A percentile compares a stretch with the other conserved stretches of the same genome.
These are phyloP conservation scores for Xylariaceae sp. DNA, from an alignment of 2,329 filamentous ascomycete genomes.

Conservation along the genomic window DNA sequence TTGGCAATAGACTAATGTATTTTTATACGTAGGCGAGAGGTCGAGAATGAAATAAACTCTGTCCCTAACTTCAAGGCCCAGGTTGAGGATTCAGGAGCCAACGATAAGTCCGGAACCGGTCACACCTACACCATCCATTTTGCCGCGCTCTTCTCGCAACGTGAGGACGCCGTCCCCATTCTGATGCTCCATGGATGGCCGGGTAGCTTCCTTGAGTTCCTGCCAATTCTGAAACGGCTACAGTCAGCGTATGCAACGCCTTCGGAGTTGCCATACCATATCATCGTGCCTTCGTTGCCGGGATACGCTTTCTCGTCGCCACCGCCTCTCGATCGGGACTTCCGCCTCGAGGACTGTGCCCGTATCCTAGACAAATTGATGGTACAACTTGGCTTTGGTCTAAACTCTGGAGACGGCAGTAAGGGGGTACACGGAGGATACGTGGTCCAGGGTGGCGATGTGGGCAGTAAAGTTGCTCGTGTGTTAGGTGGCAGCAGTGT, in stretches of 20 bases:
- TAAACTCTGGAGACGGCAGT: no score
- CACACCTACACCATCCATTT: conserved; percentile 56
- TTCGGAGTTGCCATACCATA: conserved; percentile 59
- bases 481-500: no score
- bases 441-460: conserved; percentile 62
- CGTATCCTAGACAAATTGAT: conserved; percentile 58
- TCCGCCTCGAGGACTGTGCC: conserved; percentile 46
- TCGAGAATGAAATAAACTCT: conserved; percentile 49
- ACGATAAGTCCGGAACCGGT: conserved; percentile 36
- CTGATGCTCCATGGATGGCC: conserved; percentile 63
- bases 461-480: conserved; percentile 52
- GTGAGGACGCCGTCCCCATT: conserved; percentile 55
- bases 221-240: conserved; percentile 55
- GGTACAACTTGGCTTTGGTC: conserved; percentile 56
- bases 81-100: no score
- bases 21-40: no score
- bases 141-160: conserved; percentile 58
- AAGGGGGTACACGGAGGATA: conserved; percentile 63
- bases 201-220: conserved; percentile 59
- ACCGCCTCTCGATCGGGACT: conserved; percentile 53
- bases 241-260: conserved; percentile 55
- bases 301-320: conserved; percentile 58
- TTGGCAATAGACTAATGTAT: no score
- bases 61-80: conserved; percentile 54
- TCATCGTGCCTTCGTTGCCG: conserved; percentile 61